Evolutionary conservation across 2,329 filamentous ascomycete genomes (phyloP).

Genomic region (Arthroderma uncinatum): DNA sequence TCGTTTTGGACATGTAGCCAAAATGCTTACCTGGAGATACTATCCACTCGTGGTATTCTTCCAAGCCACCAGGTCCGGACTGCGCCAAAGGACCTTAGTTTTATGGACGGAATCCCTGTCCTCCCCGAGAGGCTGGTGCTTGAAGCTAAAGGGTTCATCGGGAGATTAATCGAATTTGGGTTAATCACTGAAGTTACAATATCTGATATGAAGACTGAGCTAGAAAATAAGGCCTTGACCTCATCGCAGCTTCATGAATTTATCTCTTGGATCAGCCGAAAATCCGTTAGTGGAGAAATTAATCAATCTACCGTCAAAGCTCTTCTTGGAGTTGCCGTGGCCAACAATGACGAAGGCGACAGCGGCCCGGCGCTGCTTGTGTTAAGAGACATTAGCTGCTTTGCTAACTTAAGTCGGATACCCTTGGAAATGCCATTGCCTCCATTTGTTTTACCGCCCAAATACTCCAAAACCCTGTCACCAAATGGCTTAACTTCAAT

Average conservation of each 20-base stretch:
- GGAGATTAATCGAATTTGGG: conserved; percentile 70
- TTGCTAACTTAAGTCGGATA: conserved; percentile 65
- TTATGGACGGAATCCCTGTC: conserved; percentile 80
- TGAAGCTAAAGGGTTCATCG: conserved; percentile 59
- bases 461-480: conserved; percentile 62
- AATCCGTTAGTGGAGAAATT: conserved; percentile 60
- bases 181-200: conserved; percentile 81
- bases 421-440: conserved; percentile 72
- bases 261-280: conserved; percentile 68
- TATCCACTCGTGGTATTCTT: conserved; percentile 78
- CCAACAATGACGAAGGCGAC: conserved; percentile 46
- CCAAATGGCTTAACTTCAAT: conserved; percentile 62
- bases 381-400: conserved; percentile 63
- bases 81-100: conserved; percentile 57
- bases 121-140: conserved; percentile 65
- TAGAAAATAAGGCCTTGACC: conserved; percentile 70
- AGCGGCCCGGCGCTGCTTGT: conserved; percentile 59
- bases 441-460: conserved; percentile 68
- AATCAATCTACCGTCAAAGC: conserved; percentile 55
- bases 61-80: conserved; percentile 75
- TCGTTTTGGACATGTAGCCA: conserved; percentile 90
- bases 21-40: conserved; percentile 70
- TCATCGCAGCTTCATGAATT: conserved; percentile 72
- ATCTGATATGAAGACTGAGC: conserved; percentile 69
- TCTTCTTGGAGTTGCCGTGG: conserved; percentile 60